Percentiles rank a stretch among this genome's conserved stretches.
Evolutionary conservation across 371 early-diverging fungal species (phyloP).

Genomic region (Entomophthora muscae): DNA sequence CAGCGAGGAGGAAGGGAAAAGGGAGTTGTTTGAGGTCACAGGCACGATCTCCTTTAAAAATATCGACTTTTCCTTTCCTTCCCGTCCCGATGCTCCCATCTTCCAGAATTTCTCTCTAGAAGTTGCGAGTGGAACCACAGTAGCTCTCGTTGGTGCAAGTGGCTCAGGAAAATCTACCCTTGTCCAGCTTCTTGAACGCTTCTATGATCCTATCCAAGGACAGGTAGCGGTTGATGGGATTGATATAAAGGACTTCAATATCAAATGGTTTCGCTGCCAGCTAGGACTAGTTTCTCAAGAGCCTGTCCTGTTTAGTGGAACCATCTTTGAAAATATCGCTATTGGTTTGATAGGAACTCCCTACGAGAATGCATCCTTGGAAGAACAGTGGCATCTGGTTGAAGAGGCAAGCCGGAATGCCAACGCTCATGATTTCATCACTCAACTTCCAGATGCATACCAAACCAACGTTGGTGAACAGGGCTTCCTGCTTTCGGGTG

Average conservation of each 20-base stretch:
- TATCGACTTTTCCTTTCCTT: conserved; percentile 66
- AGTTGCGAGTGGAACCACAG: conserved; percentile 40
- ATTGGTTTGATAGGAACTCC: conserved; percentile 23
- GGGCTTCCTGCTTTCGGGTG: too few species aligned
- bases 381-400: too few species aligned
- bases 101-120: conserved; percentile 48
- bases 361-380: conserved; percentile 32
- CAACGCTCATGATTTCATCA: conserved; percentile 62
- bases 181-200: conserved; percentile 21
- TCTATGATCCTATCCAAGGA: conserved; percentile 11
- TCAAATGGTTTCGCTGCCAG: conserved; percentile 39
- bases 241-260: conserved; percentile 15
- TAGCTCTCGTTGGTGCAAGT: conserved; percentile 44
- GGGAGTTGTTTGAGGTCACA: too few species aligned
- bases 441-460: too few species aligned
- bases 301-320: conserved; percentile 63
- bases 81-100: conserved; percentile 54
- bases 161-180: conserved; percentile 51
- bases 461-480: conserved; percentile 48
- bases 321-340: conserved; percentile 71
- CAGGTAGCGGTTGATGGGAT: conserved; percentile 8
- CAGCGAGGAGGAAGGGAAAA: too few species aligned
- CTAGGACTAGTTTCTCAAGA: conserved; percentile 80
- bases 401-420: conserved; percentile 36
- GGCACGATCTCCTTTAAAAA: conserved; percentile 36